Evolutionary conservation across 495 filamentous ascomycete genomes (phyloP).

Genomic region (Aspergillus kassunensis): DNA sequence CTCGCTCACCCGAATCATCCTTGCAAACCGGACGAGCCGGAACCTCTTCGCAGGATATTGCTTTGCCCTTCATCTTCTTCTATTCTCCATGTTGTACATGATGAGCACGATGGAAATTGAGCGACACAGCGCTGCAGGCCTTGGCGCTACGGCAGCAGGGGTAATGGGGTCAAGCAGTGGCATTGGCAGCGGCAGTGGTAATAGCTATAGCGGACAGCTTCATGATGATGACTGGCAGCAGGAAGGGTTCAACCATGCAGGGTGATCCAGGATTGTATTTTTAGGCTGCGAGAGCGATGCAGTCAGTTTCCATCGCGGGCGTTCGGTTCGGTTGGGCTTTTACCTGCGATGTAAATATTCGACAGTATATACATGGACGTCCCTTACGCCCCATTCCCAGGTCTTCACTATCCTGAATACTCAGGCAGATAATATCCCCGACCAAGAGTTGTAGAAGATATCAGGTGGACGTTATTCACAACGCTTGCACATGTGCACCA

Average conservation of each 20-base stretch:
- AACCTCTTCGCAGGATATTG: constrained; percentile 97
- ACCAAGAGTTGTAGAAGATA: too few relatives aligned
- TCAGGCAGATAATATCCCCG: too few relatives aligned
- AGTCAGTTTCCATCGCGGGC: not conserved
- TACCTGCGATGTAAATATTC: not conserved
- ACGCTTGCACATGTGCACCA: too few relatives aligned
- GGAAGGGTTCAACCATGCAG: constrained; percentile 48
- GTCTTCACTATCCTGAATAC: too few relatives aligned
- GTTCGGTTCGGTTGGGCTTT: not conserved
- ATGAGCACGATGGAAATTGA: constrained; percentile 63
- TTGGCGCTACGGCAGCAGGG: constrained; percentile 41
- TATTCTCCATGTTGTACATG: constrained; percentile 83
- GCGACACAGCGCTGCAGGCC: constrained; percentile 48
- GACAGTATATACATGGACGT: not conserved
- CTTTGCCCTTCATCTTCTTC: constrained; percentile 78
- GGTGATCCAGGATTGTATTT: constrained; percentile 15
- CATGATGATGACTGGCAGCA: constrained; percentile 59
- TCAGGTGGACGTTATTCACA: too few relatives aligned
- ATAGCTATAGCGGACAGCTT: constrained; percentile 34
- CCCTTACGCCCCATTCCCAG: too few relatives aligned
- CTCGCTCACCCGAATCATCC: constrained; percentile 82
- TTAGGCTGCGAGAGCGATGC: not conserved
- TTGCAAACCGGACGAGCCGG: constrained; percentile 83
- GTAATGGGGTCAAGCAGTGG: constrained; percentile 32
- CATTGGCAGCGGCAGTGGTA: constrained; percentile 26